Evolutionary conservation across 345 rosid genomes (phyloP).

Genomic region (Kandelia obovata): DNA sequence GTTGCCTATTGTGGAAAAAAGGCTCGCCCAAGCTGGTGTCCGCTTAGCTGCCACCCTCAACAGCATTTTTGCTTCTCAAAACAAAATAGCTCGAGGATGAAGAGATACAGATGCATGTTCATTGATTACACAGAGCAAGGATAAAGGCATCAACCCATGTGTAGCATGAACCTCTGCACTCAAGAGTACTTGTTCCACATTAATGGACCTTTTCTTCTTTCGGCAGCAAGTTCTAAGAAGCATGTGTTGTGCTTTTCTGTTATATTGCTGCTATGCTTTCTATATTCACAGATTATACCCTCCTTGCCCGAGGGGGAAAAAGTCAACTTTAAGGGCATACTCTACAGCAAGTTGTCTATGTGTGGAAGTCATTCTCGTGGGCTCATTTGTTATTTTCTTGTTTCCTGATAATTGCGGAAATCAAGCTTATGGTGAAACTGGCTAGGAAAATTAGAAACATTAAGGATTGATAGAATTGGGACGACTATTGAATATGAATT

Average conservation of each 20-base stretch:
- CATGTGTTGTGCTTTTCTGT: not conserved
- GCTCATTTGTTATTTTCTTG: conserved; percentile 13
- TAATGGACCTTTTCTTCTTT: not conserved
- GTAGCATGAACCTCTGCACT: conserved; percentile 4
- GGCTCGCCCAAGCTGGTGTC: conserved; percentile 84
- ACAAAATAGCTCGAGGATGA: conserved; percentile 42
- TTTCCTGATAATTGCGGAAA: conserved; percentile 12
- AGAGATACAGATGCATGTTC: not conserved
- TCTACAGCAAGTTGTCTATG: not conserved
- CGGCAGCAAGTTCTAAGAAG: conserved; percentile 15
- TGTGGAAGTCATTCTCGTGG: conserved; percentile 2
- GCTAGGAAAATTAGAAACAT: not conserved
- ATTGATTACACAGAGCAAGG: conserved; percentile 28
- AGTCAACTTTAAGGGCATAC: conserved; percentile 24
- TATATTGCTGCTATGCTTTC: conserved; percentile 2
- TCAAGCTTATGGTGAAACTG: not conserved
- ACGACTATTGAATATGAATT: conserved; percentile 16
- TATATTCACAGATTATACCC: conserved; percentile 37
- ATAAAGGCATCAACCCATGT: conserved; percentile 17
- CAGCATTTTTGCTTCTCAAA: conserved; percentile 49
- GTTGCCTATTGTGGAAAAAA: conserved; percentile 72
- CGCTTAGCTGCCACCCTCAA: conserved; percentile 79
- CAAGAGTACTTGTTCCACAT: not conserved
- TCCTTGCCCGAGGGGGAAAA: conserved; percentile 12
- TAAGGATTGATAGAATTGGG: conserved; percentile 22